Evolutionary conservation across 192 early-diverging fungal genomes (phyloP).

Genomic region (Linnemannia zychae): DNA sequence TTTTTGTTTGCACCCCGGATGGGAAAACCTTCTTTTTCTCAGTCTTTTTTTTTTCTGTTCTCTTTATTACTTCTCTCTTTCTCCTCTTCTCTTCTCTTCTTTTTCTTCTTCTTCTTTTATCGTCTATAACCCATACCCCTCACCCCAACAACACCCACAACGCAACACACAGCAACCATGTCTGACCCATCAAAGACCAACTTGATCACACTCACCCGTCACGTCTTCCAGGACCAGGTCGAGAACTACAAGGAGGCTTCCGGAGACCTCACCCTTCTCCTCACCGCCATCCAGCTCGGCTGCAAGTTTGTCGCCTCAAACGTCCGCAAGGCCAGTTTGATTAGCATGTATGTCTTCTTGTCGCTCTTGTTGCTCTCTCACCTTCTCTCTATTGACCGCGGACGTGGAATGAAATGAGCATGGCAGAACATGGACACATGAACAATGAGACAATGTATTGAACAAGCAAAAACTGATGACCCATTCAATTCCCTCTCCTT

Average conservation of each 20-base stretch:
- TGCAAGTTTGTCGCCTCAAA: slow-evolving; percentile 99
- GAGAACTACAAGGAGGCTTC: slow-evolving; percentile 82
- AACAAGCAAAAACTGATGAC: background rate
- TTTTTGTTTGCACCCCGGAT: background rate
- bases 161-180: slow-evolving; percentile 15
- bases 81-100: background rate
- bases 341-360: slow-evolving; percentile 82
- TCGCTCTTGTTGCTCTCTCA: background rate
- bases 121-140: background rate
- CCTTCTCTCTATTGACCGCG: background rate
- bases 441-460: background rate
- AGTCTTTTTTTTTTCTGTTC: background rate
- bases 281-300: slow-evolving; percentile 91
- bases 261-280: slow-evolving; percentile 94
- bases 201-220: slow-evolving; percentile 93
- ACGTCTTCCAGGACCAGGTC: slow-evolving; percentile 94
- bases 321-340: slow-evolving; percentile 94
- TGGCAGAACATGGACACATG: background rate
- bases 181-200: slow-evolving; percentile 73
- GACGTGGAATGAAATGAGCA: background rate
- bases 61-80: background rate
- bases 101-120: background rate
- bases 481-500: background rate
- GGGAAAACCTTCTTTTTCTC: slow-evolving; percentile 12
- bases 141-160: background rate